Conservation (phyloP, 2,329 filamentous ascomycete genomes). For the Plenodomus lindquistii region DNA sequence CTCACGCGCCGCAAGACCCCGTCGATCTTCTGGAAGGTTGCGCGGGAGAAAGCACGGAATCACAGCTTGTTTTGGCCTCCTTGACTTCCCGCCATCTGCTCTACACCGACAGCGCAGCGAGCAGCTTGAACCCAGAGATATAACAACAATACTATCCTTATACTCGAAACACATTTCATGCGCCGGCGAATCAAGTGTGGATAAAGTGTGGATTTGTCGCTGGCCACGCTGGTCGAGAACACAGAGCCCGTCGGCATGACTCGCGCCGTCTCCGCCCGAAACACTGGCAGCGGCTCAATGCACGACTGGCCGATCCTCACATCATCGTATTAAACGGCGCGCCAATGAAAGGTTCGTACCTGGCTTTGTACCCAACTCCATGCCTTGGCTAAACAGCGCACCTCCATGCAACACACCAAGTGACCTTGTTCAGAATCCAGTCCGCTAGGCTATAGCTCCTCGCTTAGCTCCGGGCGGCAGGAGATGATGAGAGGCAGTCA, state of each 20-base stretch:
- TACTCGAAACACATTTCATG: background rate
- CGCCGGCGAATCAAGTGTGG: background rate
- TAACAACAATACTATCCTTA: background rate
- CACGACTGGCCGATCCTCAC: constrained; percentile 26
- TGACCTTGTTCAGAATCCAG: background rate
- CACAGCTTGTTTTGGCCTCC: background rate
- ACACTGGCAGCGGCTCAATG: background rate
- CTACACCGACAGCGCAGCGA: background rate
- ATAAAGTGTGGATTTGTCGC: background rate
- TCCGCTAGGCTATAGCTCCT: background rate
- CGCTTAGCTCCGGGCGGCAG: too few relatives aligned
- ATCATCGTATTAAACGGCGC: constrained; percentile 29
- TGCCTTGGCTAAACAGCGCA: background rate
- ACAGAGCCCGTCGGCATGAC: background rate
- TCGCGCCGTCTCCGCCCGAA: background rate
- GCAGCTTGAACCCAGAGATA: background rate
- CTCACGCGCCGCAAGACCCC: background rate
- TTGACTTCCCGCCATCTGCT: background rate
- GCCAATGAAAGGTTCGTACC: constrained; percentile 40
- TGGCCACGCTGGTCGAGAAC: background rate
- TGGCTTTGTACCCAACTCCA: constrained; percentile 20
- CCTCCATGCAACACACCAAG: background rate
- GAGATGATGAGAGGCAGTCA: background rate
- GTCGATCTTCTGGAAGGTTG: background rate
- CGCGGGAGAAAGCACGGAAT: background rate